phyloP scores from a whole-genome alignment of 2,329 filamentous ascomycete genomes.

The Xylogone sp. region DNA sequence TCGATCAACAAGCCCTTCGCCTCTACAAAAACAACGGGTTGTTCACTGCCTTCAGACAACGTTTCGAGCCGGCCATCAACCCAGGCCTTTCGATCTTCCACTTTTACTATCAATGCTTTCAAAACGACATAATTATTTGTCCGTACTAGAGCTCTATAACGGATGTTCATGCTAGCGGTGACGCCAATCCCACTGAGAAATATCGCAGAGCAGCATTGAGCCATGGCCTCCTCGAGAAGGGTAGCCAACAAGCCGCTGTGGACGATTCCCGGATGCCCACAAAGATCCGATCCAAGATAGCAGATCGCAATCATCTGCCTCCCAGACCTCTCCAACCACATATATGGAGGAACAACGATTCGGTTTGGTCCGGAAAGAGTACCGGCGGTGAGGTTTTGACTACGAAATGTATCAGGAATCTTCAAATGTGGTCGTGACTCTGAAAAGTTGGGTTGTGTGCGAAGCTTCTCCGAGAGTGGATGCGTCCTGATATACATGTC shows the following conservation, averaged over 20 bases:
- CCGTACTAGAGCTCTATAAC: slow-evolving; percentile 78
- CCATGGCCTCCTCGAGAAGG: slow-evolving; percentile 85
- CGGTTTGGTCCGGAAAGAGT: slow-evolving; percentile 71
- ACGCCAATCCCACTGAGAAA: slow-evolving; percentile 82
- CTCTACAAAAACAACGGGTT: slow-evolving; percentile 69
- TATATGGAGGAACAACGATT: slow-evolving; percentile 76
- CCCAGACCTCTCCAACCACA: slow-evolving; percentile 70
- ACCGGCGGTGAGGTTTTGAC: slow-evolving; percentile 77
- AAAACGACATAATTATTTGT: slow-evolving; percentile 76
- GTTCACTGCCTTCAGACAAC: slow-evolving; percentile 59
- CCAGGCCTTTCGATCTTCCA: slow-evolving; percentile 93
- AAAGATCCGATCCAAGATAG: slow-evolving; percentile 76
- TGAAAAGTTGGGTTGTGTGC: no score
- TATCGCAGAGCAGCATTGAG: slow-evolving; percentile 81
- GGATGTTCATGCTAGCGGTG: slow-evolving; percentile 78
- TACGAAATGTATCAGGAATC: slow-evolving; percentile 66
- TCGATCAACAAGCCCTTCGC: slow-evolving; percentile 86
- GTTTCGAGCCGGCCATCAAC: slow-evolving; percentile 85
- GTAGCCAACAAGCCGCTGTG: slow-evolving; percentile 90
- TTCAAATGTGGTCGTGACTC: slow-evolving; percentile 86
- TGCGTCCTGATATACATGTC: no score
- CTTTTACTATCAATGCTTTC: slow-evolving; percentile 73
- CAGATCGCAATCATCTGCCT: slow-evolving; percentile 68
- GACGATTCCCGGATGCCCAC: slow-evolving; percentile 85
- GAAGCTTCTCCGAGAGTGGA: no score